Evolutionary conservation across 768 basidiomycete species (phyloP).

Genomic region (Lanmaoa pseudosensibilis): DNA sequence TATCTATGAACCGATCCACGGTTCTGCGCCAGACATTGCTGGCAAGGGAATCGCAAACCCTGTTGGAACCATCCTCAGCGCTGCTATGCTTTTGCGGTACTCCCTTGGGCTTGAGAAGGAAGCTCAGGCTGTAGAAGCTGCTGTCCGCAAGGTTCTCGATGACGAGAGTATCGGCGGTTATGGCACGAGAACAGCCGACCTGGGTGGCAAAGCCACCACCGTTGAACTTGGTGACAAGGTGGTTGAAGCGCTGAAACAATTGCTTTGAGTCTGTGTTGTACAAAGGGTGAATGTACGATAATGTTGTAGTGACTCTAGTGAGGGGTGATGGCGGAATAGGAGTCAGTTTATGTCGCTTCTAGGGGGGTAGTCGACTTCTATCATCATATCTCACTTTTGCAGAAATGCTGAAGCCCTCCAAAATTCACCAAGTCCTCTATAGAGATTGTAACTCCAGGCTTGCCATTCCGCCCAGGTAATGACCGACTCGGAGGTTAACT

Average conservation of each 20-base stretch:
- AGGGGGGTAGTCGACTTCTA: too few species aligned
- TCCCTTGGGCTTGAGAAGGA: conserved; percentile 87
- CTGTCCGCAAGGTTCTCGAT: conserved; percentile 91
- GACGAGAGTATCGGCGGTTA: conserved; percentile 62
- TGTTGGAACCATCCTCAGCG: conserved; percentile 91
- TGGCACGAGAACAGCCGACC: conserved; percentile 81
- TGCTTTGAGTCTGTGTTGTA: conserved; percentile 41
- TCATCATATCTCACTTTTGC: too few species aligned
- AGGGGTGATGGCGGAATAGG: too few species aligned
- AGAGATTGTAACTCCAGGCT: neutral
- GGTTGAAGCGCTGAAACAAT: conserved; percentile 63
- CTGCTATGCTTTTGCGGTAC: conserved; percentile 91
- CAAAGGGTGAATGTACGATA: neutral
- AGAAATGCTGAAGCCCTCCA: too few species aligned
- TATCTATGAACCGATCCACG: conserved; percentile 96
- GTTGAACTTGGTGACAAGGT: conserved; percentile 82
- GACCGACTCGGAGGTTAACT: too few species aligned
- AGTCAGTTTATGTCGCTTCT: too few species aligned
- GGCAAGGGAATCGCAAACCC: conserved; percentile 93
- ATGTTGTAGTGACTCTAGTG: neutral
- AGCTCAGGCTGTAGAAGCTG: conserved; percentile 82
- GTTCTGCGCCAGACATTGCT: conserved; percentile 95
- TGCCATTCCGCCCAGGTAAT: neutral
- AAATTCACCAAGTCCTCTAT: neutral
- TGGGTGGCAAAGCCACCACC: conserved; percentile 78